Base-by-base conservation (phyloP, 108 stramenopile genomes). In the Aurantiochytrium sp. region DNA sequence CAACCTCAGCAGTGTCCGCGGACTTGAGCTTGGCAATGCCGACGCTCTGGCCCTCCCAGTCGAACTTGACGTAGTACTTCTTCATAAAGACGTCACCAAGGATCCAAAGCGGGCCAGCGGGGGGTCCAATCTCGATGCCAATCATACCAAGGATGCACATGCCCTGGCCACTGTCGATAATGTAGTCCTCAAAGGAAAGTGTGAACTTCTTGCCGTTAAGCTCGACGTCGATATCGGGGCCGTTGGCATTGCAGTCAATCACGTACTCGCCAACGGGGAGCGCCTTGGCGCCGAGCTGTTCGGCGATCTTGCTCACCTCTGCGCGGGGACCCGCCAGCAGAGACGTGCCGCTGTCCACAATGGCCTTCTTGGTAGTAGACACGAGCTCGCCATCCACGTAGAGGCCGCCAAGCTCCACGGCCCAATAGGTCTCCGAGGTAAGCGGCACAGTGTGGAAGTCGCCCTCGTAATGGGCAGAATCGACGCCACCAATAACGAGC, bases 71-170 rank as follows among this genome's bases (percentile, higher is more conserved):
- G 94, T 98, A 98, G 93, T 96, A 98, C 94, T 97, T 94, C 64
- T 96, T 95, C 91, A 99, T 94, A 90, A 99, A 99, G 29, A 96
- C 95, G 92, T 98, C 98, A 47, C 99, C 99, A 87, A 99, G 94
- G 89, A 98, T 97, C 97, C 97, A 98, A 51, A 96, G 91, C 4
- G 97, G 98, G 44, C 92, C 92, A 16, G 94, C 95, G 0, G 88
- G 94, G 44, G 87, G 88, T 10, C 95, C 95, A 69, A 98, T 93
- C 90, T 98, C 96, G 87, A 99, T 96, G 55, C 97, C 96, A 55
- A 97, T 95, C 92, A 88, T 95, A 88, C 97, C 97, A 90, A 99
- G 96, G 57, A 99, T 89, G 93, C 98, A 99, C 58, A 92, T 94
- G 23, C 93, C 93, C 44, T 93, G 91, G 69, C 95, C 89, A 49